Base-by-base conservation (phyloP, 441 rosid species). In the Cnidoscolus chayamansa region DNA sequence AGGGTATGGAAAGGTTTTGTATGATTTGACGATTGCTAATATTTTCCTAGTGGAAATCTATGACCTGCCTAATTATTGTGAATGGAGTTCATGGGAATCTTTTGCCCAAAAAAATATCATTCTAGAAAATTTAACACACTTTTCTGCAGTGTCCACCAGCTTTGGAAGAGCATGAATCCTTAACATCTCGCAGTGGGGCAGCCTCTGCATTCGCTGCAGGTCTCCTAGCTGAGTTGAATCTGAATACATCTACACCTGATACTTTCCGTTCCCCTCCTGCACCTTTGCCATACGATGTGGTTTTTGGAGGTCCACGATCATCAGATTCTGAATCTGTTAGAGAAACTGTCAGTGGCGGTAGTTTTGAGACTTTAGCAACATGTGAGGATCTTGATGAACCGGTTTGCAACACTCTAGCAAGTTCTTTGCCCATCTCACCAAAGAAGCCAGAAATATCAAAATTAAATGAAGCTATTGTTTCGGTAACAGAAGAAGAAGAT, bases 211-310 rank as follows among this genome's bases (percentile, higher is more conserved):
- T 86, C 63, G 50, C 86, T 70, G 90, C 90, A 49, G 90, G 90
- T 84, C 87, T 93, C 65, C 77, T 90, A 68, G 86, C 78, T 73
- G 87, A 89, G 80, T 69, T 80, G 71, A 71, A 86, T 76, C 80
- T 92, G 71, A 89, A 90, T 73, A 79, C 86, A 45, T 82, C 93
- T 53, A 94, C 90, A 73, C 85, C 93, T 51, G 99, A 89, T 68
- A 89, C 92, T 63, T 89, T 89, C 76, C 76, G 84, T 73, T 85
- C 97, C 30, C 97, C 97, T 53, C 94, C 97, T 59, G 83, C 81
- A 6, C 93, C 99, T 53, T 47, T 89, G 80, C 98, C 98, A 11
- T 93, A 86, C 53, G 88, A 90, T 75, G 85, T 83, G 37, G 81
- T 76, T 72, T 64, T 82, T 55, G 86, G 86, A 68, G 76, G 77